Evolutionary conservation across 1,284 basidiomycete species (phyloP).

Genomic region (Takashimella tepidaria): DNA sequence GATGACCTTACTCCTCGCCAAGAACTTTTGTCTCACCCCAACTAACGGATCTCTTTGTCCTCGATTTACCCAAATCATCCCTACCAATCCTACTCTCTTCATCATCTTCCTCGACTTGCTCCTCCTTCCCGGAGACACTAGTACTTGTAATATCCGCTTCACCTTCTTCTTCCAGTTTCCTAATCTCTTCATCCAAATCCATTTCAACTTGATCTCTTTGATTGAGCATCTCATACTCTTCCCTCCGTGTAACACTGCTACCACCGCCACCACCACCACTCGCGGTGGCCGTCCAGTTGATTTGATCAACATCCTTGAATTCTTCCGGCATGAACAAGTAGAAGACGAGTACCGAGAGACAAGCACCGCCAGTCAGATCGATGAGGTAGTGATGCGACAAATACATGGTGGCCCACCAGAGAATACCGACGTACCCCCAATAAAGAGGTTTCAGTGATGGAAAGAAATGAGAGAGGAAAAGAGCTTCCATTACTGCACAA

Average conservation of each 20-base stretch:
- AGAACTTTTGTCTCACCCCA: conserved; percentile 45
- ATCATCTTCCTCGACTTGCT: conserved; percentile 14
- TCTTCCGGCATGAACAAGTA: conserved; percentile 81
- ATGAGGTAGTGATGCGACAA: conserved; percentile 96
- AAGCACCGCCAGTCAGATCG: conserved; percentile 90
- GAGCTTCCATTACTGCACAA: conserved; percentile 83
- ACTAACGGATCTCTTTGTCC: conserved; percentile 31
- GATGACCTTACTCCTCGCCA: conserved; percentile 26
- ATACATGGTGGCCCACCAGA: conserved; percentile 99
- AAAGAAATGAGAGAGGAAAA: conserved; percentile 95
- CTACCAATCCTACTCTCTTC: conserved; percentile 22
- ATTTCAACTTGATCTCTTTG: conserved; percentile 15
- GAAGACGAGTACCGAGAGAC: conserved; percentile 80
- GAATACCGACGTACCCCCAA: conserved; percentile 79
- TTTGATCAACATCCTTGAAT: conserved; percentile 59
- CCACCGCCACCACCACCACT: conserved; percentile 6
- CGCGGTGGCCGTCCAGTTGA: conserved; percentile 36
- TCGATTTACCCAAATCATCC: conserved; percentile 5
- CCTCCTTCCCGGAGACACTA: neutral
- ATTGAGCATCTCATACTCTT: conserved; percentile 40
- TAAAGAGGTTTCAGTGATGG: conserved; percentile 60
- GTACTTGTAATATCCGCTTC: conserved; percentile 12
- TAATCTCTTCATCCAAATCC: conserved; percentile 47
- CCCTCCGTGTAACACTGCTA: too few species aligned
- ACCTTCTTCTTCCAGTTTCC: conserved; percentile 39